phyloP scores from a whole-genome alignment of 352 stramenopile genomes.

The Globisporangium viniferum region DNA sequence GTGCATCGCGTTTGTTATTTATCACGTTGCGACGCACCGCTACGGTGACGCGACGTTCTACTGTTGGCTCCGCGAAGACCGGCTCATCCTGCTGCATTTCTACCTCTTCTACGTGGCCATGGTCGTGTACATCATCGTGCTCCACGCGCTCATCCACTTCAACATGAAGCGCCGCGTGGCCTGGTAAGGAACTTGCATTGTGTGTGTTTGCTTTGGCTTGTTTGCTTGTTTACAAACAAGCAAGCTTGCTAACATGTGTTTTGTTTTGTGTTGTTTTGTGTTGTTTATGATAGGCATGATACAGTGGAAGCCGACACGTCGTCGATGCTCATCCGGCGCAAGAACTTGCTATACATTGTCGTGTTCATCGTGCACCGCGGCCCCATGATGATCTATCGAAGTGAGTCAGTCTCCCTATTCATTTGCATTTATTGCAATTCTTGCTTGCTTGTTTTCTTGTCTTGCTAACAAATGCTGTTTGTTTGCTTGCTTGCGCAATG shows the following conservation, averaged over 20 bases:
- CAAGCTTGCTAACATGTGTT: conserved; percentile 6
- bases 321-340: conserved; percentile 67
- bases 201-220: neutral
- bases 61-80: conserved; percentile 72
- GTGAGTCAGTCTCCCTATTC: conserved; percentile 23
- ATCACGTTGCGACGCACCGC: conserved; percentile 55
- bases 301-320: conserved; percentile 61
- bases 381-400: conserved; percentile 72
- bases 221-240: neutral
- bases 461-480: neutral
- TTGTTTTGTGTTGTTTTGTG: conserved; percentile 4
- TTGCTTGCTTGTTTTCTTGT: neutral
- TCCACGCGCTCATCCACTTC: conserved; percentile 58
- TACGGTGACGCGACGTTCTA: conserved; percentile 82
- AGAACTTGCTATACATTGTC: conserved; percentile 68
- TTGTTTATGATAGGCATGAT: conserved; percentile 37
- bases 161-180: conserved; percentile 67
- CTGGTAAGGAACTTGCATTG: conserved; percentile 20
- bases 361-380: conserved; percentile 65
- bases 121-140: conserved; percentile 68
- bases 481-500: neutral
- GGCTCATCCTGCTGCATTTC: conserved; percentile 73
- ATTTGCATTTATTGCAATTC: neutral
- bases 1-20: conserved; percentile 43
- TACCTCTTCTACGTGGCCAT: conserved; percentile 70